Conservation (phyloP, 306 rosid species). For the Cicer pinnatifidum region DNA sequence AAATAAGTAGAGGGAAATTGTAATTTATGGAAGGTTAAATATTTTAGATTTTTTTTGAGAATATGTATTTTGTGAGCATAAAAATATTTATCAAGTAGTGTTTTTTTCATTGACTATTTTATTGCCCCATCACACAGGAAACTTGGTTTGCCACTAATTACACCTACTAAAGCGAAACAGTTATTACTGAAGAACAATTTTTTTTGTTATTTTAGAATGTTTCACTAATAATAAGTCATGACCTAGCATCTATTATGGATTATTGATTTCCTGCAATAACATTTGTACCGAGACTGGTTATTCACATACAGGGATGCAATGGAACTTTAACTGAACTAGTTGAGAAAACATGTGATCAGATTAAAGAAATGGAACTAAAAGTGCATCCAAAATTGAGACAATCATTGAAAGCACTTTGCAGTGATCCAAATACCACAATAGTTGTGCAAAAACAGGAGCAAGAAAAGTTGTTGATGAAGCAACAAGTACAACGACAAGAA, state of each 20-base stretch:
- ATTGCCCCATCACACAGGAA: too few relatives aligned
- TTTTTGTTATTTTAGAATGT: conserved; percentile 2
- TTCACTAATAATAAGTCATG: conserved; percentile 28
- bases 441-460: conserved; percentile 52
- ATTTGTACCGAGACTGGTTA: conserved; percentile 40
- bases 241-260: conserved; percentile 11
- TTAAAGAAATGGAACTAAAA: conserved; percentile 83
- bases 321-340: conserved; percentile 87
- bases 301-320: conserved; percentile 74
- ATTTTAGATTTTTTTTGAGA: too few relatives aligned
- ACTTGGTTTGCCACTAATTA: too few relatives aligned
- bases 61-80: too few relatives aligned
- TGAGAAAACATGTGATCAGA: conserved; percentile 87
- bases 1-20: too few relatives aligned
- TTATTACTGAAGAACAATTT: not conserved
- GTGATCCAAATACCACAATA: conserved; percentile 77
- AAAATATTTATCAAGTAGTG: too few relatives aligned
- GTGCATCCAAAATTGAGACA: conserved; percentile 80
- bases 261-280: not conserved
- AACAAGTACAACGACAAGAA: too few relatives aligned
- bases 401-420: conserved; percentile 67
- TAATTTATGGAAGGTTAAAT: too few relatives aligned
- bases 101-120: too few relatives aligned
- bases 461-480: too few relatives aligned
- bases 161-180: not conserved